Conservation (phyloP, 352 stramenopile species). For the Achlya hypogyna region DNA sequence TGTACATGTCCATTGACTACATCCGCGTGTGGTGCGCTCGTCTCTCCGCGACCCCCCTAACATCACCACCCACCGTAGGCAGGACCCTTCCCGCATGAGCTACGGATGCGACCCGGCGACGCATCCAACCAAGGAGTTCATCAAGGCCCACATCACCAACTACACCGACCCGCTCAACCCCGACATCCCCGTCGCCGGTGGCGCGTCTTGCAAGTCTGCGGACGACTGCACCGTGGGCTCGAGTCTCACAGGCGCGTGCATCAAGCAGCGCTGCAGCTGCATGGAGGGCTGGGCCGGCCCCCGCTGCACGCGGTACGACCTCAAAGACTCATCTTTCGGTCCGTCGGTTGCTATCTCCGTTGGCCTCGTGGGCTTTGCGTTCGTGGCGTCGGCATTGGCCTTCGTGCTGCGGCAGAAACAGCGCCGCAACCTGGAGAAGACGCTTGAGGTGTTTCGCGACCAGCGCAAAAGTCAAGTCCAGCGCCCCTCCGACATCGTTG, state of each 20-base stretch:
- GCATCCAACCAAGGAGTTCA: constrained; percentile 64
- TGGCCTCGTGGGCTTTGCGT: background rate
- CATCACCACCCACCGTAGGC: constrained; percentile 18
- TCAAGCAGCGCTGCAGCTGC: constrained; percentile 40
- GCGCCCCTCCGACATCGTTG: background rate
- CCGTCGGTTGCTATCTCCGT: background rate
- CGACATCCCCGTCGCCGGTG: constrained; percentile 40
- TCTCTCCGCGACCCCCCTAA: background rate
- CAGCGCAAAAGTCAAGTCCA: background rate
- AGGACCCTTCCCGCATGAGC: constrained; percentile 45
- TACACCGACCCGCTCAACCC: constrained; percentile 60
- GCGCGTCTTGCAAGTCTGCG: constrained; percentile 39
- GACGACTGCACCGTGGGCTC: constrained; percentile 36
- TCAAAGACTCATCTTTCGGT: background rate
- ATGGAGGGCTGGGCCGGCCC: constrained; percentile 54
- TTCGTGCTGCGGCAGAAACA: background rate
- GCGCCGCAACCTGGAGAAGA: background rate
- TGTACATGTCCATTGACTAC: constrained; percentile 85
- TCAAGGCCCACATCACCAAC: constrained; percentile 60
- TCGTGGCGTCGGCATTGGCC: background rate
- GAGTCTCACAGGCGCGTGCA: constrained; percentile 36
- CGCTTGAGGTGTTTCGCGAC: background rate
- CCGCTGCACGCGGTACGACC: constrained; percentile 35
- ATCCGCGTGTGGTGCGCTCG: constrained; percentile 43
- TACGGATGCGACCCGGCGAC: constrained; percentile 45